phyloP scores from a whole-genome alignment of 176 grass and related monocot genomes.

The Raddia distichophylla region DNA sequence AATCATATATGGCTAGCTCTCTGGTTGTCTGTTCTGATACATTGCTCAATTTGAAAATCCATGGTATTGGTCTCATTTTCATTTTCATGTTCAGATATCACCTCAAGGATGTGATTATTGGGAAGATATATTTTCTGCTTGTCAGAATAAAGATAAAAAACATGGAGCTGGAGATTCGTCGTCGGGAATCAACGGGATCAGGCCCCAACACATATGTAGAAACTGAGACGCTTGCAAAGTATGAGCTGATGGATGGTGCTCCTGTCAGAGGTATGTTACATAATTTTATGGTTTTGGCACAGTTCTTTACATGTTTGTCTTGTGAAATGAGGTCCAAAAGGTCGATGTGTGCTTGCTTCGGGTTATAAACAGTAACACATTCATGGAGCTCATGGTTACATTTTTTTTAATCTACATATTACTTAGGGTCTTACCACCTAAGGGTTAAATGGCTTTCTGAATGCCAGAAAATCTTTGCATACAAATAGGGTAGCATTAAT shows the following conservation, averaged over 20 bases:
- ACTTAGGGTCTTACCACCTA: not conserved
- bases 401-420: not conserved
- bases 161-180: slow-evolving; percentile 87
- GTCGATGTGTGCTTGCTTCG: not conserved
- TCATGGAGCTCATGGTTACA: not conserved
- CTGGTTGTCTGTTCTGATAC: slow-evolving; percentile 2
- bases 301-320: not conserved
- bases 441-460: not conserved
- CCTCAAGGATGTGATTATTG: slow-evolving; percentile 89
- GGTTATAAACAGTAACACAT: not conserved
- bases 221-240: slow-evolving; percentile 96
- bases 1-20: not conserved
- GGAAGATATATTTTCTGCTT: slow-evolving; percentile 98
- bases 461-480: not conserved
- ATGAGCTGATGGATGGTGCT: slow-evolving; percentile 98
- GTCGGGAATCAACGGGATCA: slow-evolving; percentile 86
- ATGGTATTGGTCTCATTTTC: not conserved
- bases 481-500: not conserved
- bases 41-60: not conserved
- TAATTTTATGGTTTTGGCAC: not conserved
- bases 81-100: slow-evolving; percentile 68
- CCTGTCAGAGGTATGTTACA: slow-evolving; percentile 75
- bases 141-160: slow-evolving; percentile 99
- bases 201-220: slow-evolving; percentile 96
- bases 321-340: not conserved